Evolutionary conservation across 495 filamentous ascomycete species (phyloP), one percentile per base, ranked within the genome.

Genomic region (Xylaria scruposa): DNA sequence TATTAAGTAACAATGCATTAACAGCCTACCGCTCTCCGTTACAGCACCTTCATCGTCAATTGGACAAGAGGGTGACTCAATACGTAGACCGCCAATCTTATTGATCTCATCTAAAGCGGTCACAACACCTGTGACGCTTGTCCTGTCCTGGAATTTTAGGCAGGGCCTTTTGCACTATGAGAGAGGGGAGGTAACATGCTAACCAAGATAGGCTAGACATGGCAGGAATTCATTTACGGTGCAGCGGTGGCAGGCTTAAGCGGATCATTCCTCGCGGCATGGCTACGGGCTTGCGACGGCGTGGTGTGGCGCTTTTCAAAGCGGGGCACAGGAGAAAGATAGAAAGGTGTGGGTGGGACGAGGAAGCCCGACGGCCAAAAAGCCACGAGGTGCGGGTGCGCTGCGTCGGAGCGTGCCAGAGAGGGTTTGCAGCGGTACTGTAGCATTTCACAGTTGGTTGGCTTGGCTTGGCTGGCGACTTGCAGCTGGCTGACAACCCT

Each of bases 341-440:
- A 46, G 21, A 2, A 9, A 31, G n/a, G 49, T 67, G 65, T 67
- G 65, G 49, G 65, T 56, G 64, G 64, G 49, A 67, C 64, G 7
- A 56, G 49, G 64, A 49, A n/a, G 8, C 46, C 63, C 63, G 63
- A 66, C 26, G n/a, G 33, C 33, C 66, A 38, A 46, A 61, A 68
- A 58, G 66, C 66, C 66, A 68, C 66, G 66, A 68, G 66, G 53
- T 59, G 66, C 66, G 66, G 66, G 66, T 46, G 47, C 26, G 40
- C 15, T 58, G 29, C 53, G 53, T 58, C 49, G 33, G 66, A 21
- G 66, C 46, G 12, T 62, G 59, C 10, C 59, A 40, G n/a, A 51
- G 19, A 26, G 63, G 21, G 26, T 5, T n/a, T 44, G 29, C 24
- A 64, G 61, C 15, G 42, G 42, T 46, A 46, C 42, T 15, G 63